Conservation (phyloP, 2,329 filamentous ascomycete species). For the Aureobasidium sp. region DNA sequence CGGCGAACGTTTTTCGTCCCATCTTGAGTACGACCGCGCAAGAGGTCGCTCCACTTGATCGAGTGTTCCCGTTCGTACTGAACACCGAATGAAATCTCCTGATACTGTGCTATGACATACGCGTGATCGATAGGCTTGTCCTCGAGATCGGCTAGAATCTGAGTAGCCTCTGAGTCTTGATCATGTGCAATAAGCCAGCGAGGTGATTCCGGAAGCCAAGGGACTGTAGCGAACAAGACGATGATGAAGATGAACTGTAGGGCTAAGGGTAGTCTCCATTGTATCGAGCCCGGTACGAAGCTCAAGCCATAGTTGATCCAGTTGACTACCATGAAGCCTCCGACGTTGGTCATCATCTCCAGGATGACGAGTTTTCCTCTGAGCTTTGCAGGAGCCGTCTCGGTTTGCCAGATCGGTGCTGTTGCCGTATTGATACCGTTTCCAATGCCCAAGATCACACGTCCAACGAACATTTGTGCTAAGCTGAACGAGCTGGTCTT, state of each 20-base stretch:
- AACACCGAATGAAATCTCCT: slow-evolving; percentile 39
- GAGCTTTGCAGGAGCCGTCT: slow-evolving; percentile 41
- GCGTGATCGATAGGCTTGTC: slow-evolving; percentile 39
- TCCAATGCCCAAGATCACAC: slow-evolving; percentile 42
- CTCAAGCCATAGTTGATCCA: slow-evolving; percentile 40
- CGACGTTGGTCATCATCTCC: slow-evolving; percentile 44
- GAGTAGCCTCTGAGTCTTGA: slow-evolving; percentile 39
- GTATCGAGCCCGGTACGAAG: slow-evolving; percentile 36
- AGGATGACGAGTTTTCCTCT: slow-evolving; percentile 31
- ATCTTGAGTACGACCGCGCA: slow-evolving; percentile 41
- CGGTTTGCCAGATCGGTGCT: slow-evolving; percentile 46
- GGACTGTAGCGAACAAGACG: slow-evolving; percentile 39
- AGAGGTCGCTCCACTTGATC: slow-evolving; percentile 44
- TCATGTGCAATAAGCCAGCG: slow-evolving; percentile 43
- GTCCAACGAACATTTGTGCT: slow-evolving; percentile 44
- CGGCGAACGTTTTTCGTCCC: slow-evolving; percentile 46
- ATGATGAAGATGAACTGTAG: slow-evolving; percentile 46
- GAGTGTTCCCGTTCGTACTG: slow-evolving; percentile 45
- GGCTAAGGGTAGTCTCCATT: slow-evolving; percentile 43
- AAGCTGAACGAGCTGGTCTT: slow-evolving; percentile 42
- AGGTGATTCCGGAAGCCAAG: slow-evolving; percentile 43
- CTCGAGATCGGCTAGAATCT: slow-evolving; percentile 46
- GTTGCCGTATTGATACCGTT: slow-evolving; percentile 48
- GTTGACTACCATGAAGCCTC: slow-evolving; percentile 43
- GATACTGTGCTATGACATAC: slow-evolving; percentile 37